Evolutionary conservation across 768 basidiomycete genomes (phyloP).

Genomic region (Xanthoconium stramineum): DNA sequence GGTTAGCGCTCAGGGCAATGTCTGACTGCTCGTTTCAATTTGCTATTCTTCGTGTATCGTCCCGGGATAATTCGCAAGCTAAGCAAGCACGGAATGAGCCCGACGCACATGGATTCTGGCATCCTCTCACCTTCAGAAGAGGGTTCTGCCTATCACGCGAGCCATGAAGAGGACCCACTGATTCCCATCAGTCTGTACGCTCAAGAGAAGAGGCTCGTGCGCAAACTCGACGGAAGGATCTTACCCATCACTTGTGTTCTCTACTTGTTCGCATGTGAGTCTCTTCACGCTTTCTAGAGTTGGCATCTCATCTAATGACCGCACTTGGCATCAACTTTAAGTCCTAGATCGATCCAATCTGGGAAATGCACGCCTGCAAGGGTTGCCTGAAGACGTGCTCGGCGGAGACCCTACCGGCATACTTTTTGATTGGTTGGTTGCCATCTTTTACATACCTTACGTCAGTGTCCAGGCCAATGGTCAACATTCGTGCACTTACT

Average conservation of each 20-base stretch:
- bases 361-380: conserved; percentile 79
- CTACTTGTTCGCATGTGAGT: conserved; percentile 74
- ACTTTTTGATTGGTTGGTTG: conserved; percentile 77
- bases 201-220: conserved; percentile 53
- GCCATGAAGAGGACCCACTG: conserved; percentile 18
- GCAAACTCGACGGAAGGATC: conserved; percentile 65
- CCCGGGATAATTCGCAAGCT: too few species aligned
- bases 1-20: too few species aligned
- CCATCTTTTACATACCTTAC: conserved; percentile 78
- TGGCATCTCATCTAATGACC: background rate
- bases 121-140: conserved; percentile 6
- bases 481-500: background rate
- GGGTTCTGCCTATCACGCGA: background rate
- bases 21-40: too few species aligned
- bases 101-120: conserved; percentile 11
- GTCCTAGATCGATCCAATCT: conserved; percentile 74
- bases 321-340: conserved; percentile 10
- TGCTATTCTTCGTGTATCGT: too few species aligned
- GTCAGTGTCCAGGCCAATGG: conserved; percentile 35
- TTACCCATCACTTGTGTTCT: conserved; percentile 68
- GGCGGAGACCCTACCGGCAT: conserved; percentile 65
- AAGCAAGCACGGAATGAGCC: conserved; percentile 8
- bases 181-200: conserved; percentile 14
- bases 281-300: background rate
- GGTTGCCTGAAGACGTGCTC: conserved; percentile 60